These are phyloP conservation scores for Taphrina flavorubra DNA, from an alignment of 1,139 yeast species.

Conservation along the genomic window DNA sequence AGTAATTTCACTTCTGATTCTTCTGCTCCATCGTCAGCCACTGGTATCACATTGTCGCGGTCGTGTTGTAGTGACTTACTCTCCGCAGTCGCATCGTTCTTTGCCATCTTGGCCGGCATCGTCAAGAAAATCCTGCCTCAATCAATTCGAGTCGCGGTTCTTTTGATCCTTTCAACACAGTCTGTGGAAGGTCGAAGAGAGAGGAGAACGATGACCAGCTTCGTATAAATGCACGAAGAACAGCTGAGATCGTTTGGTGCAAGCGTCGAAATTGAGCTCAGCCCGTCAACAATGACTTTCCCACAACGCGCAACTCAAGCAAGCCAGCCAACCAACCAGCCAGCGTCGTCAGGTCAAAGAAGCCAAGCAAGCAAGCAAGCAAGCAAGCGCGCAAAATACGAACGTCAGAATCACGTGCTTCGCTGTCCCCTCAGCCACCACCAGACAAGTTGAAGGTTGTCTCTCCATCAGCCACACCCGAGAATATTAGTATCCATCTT, in stretches of 20 bases:
- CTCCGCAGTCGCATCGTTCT: slow-evolving; percentile 14
- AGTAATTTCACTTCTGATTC: slow-evolving; percentile 43
- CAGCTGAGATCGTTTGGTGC: not conserved
- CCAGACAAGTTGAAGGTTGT: not conserved
- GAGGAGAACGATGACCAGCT: too few relatives aligned
- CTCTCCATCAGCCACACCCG: not conserved
- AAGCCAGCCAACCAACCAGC: too few relatives aligned
- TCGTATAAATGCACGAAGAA: not conserved
- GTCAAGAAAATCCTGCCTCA: not conserved
- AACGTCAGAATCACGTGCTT: slow-evolving; percentile 4
- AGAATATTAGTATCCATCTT: not conserved
- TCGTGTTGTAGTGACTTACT: not conserved
- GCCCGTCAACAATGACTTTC: too few relatives aligned
- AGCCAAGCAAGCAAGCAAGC: too few relatives aligned
- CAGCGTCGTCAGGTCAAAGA: too few relatives aligned
- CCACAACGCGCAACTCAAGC: too few relatives aligned
- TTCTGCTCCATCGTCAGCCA: slow-evolving; percentile 11
- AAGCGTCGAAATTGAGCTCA: not conserved
- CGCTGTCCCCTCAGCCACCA: not conserved
- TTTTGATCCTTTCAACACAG: not conserved
- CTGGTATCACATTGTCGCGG: not conserved
- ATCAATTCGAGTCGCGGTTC: not conserved
- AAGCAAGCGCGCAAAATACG: too few relatives aligned
- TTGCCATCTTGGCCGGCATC: slow-evolving; percentile 1
- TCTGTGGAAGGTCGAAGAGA: too few relatives aligned